Evolutionary conservation across 2,329 filamentous ascomycete species (phyloP), one percentile per base, ranked within the genome.

Genomic region (Pseudocercospora crystallina): DNA sequence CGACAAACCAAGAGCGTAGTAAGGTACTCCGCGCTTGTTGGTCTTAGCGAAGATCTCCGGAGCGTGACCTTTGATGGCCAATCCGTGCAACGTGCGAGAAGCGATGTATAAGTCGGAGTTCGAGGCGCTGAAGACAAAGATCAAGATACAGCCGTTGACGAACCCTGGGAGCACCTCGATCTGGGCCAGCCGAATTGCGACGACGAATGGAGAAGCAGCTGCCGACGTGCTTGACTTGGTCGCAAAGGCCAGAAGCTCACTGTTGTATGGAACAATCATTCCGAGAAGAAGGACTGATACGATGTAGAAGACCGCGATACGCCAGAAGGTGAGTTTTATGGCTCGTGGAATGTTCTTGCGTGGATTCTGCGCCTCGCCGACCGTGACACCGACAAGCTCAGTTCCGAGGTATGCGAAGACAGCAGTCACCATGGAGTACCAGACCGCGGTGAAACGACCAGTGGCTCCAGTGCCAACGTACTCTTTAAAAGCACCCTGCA

Each of bases 371-470:
- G 87, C 86, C 42, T 63, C 61, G 46, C 85, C 87, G 31, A 89
- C 86, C 0, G 87, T 90, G 11, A 90, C 85, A 72, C 86, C 87
- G 43, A 90, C 84, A 37, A 90, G 75, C 65, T 90, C 87, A 2
- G 86, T 87, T 52, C 86, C 87, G 4, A 90, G 78, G 65, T 88
- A 91, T 49, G 88, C 87, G 60, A 91, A 91, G 3, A 86, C 87
- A 1, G 87, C 87, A 17, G 84, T 88, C 60, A 89, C 83, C 73
- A 90, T 81, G 43, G 47, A 54, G 12, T 62, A 61, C 65, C 67
- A 69, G 62, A 77, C 72, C 12, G 71, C 75, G 42, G 71, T 68
- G 55, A 76, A 77, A 26, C 69, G 69, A 29, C 74, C 74, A 5
- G 61, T 54, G 15, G 53, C 38, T 56, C 73, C 53, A 9, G 56